Evolutionary conservation across 1,284 basidiomycete species (phyloP).

Genomic region (Apiotrichum gracile): DNA sequence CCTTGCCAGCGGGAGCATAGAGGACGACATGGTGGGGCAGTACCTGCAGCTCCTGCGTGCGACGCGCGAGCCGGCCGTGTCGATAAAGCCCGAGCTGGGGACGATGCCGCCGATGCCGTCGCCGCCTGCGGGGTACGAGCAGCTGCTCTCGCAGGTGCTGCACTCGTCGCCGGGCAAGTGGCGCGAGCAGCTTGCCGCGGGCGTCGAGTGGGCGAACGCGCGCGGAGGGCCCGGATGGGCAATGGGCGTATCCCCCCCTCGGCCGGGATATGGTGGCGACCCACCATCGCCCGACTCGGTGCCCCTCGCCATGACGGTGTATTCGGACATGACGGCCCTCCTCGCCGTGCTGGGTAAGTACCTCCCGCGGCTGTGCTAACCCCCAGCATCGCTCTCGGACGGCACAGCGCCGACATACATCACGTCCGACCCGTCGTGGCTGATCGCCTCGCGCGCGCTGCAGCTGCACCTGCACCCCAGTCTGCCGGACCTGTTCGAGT

Average conservation of each 20-base stretch:
- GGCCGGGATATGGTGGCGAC: neutral
- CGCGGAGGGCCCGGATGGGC: constrained; percentile 6
- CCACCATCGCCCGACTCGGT: no score
- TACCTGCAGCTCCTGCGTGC: neutral
- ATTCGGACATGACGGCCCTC: constrained; percentile 6
- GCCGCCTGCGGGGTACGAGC: constrained; percentile 1
- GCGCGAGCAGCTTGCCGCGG: constrained; percentile 3
- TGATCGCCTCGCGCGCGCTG: constrained; percentile 6
- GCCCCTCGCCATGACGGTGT: constrained; percentile 3
- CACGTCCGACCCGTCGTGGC: constrained; percentile 3
- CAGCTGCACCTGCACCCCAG: constrained; percentile 1
- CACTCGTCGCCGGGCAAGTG: constrained; percentile 1
- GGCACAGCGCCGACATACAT: constrained; percentile 1
- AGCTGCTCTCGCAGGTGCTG: constrained; percentile 1
- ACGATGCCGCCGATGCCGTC: no score
- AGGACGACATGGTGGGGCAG: neutral
- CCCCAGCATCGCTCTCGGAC: neutral
- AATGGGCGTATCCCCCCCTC: constrained; percentile 1
- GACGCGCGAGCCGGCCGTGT: neutral
- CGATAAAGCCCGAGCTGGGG: no score
- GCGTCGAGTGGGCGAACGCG: constrained; percentile 3
- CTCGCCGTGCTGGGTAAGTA: neutral
- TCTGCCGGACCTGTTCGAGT: constrained; percentile 5
- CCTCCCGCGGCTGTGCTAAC: neutral
- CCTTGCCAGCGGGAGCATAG: no score